Evolutionary conservation across 1,139 yeast species (phyloP).

Genomic region (Candida tunisiensis): DNA sequence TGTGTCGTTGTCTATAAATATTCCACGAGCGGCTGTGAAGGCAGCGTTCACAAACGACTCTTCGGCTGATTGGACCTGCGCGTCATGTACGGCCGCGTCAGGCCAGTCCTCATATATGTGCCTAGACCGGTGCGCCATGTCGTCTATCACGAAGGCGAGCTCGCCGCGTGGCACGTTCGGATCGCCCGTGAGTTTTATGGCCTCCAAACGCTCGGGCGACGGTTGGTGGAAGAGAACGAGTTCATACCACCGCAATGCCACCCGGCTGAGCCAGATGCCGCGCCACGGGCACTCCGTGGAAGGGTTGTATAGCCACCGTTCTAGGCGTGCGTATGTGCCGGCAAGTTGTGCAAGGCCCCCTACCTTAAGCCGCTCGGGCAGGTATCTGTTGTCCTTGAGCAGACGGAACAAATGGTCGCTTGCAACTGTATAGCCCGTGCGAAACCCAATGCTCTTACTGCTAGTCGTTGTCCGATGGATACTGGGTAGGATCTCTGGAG

Average conservation of each 20-base stretch:
- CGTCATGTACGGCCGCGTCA: neutral
- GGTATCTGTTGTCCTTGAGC: neutral
- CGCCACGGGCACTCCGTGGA: neutral
- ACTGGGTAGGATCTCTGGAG: conserved; percentile 9
- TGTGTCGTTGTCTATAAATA: too few species aligned
- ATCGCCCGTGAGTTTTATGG: conserved; percentile 1
- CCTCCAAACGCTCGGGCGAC: neutral
- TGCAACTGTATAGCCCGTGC: neutral
- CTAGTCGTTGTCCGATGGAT: conserved; percentile 7
- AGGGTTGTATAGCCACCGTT: neutral
- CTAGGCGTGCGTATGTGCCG: neutral
- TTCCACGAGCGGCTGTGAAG: too few species aligned
- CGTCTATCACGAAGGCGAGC: neutral
- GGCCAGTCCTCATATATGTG: neutral
- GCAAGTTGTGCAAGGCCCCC: neutral
- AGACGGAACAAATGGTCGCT: neutral
- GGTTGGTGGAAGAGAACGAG: neutral
- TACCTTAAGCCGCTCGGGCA: neutral
- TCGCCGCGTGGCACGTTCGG: neutral
- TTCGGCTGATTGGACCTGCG: neutral
- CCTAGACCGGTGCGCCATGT: neutral
- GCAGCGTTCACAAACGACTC: neutral
- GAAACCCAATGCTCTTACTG: neutral
- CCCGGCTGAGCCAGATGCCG: conserved; percentile 1
- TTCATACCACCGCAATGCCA: neutral